A percentile compares a stretch with the other conserved stretches of the same genome.
Evolutionary conservation across 305 asterid species (phyloP).

Genomic region (Plantago coronopus): DNA sequence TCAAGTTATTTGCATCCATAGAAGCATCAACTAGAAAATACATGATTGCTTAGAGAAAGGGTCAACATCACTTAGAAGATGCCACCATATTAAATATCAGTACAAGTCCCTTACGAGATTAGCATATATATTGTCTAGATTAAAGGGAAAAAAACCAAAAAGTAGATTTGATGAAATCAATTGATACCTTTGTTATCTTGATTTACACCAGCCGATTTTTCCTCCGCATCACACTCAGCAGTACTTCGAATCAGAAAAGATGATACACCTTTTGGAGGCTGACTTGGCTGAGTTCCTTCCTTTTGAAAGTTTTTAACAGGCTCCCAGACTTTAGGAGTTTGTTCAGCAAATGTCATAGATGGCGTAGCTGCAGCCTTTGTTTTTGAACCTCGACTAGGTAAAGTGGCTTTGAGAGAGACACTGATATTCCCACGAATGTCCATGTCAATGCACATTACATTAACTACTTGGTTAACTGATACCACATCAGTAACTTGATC

Average conservation of each 20-base stretch:
- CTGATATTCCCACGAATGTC: constrained; percentile 84
- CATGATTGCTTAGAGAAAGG: constrained; percentile 17
- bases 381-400: constrained; percentile 39
- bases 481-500: constrained; percentile 71
- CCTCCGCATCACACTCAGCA: constrained; percentile 72
- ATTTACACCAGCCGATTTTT: constrained; percentile 38
- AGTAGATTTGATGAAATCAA: constrained; percentile 17
- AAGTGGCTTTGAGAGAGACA: constrained; percentile 81
- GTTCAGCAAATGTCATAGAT: constrained; percentile 26
- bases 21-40: constrained; percentile 32
- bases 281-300: constrained; percentile 41
- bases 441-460: constrained; percentile 81
- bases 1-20: constrained; percentile 55
- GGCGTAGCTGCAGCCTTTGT: constrained; percentile 25
- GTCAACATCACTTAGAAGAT: constrained; percentile 1
- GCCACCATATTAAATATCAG: background rate
- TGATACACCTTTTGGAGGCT: constrained; percentile 27
- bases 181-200: constrained; percentile 31
- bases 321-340: constrained; percentile 37
- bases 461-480: constrained; percentile 71
- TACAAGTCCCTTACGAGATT: background rate
- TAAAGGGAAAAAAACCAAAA: background rate
- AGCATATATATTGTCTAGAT: background rate
- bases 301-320: constrained; percentile 28
- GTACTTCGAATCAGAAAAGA: constrained; percentile 70